A percentile compares a stretch with the other conserved stretches of the same genome.
Evolutionary conservation across 1,139 yeast species (phyloP).

Genomic region (Candida labiduridarum): DNA sequence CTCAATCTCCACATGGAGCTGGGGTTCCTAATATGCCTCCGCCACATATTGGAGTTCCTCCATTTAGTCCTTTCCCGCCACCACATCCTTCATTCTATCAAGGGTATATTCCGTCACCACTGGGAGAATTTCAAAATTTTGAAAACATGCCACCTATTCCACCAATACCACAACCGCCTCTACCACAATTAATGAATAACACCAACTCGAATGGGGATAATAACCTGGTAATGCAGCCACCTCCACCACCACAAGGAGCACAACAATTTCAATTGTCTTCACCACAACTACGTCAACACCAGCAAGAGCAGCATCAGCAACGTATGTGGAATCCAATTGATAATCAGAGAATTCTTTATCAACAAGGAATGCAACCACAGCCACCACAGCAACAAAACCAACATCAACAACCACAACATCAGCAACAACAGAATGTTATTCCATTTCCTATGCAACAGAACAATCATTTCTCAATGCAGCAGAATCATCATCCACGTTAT

Average conservation of each 20-base stretch:
- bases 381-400: background rate
- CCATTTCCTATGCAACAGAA: background rate
- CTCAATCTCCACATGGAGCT: background rate
- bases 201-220: background rate
- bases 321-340: slow-evolving; percentile 19
- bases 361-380: background rate
- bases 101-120: slow-evolving; percentile 10
- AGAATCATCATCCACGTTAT: slow-evolving; percentile 12
- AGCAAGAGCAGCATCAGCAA: slow-evolving; percentile 4
- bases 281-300: slow-evolving; percentile 6
- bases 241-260: background rate
- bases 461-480: slow-evolving; percentile 8
- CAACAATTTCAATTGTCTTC: background rate
- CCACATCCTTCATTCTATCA: slow-evolving; percentile 9
- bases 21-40: slow-evolving; percentile 4
- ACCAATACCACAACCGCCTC: slow-evolving; percentile 1
- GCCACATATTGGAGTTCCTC: slow-evolving; percentile 6
- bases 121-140: slow-evolving; percentile 14
- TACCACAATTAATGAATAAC: background rate
- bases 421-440: background rate
- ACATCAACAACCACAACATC: background rate
- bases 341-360: slow-evolving; percentile 3
- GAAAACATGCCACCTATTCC: slow-evolving; percentile 9
- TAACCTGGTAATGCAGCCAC: background rate
- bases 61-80: slow-evolving; percentile 9